Evolutionary conservation across 139 green algal species (phyloP), one percentile per base, ranked within the genome.

Genomic region (Chlamydomonas urium): DNA sequence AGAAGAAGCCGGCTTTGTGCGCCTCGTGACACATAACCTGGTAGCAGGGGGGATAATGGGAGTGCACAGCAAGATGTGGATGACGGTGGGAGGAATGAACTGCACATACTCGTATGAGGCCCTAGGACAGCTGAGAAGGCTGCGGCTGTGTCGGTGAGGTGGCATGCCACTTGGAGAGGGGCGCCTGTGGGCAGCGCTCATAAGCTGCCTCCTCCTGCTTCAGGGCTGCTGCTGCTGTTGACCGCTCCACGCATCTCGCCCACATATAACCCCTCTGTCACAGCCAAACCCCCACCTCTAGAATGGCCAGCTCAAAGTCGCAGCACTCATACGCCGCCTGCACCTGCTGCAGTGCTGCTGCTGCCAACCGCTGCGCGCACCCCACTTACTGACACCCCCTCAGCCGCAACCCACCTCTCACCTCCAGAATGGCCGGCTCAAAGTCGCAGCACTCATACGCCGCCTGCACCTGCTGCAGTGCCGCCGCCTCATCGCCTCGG

Each of bases 1-100:
- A 14, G 29, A 36, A 63, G 6, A 34, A 21, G 10, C 53, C 53
- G 6, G 53, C 53, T 26, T 63, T 63, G 53, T 8, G 17, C 29
- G 53, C 53, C 53, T 63, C 53, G 6, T 63, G 53, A 21, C 53
- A 63, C 53, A 63, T 63, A 63, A 63, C 53, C 53, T 63, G 53
- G 6, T 36, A 63, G 24, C 21, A 63, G 10, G 14, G 42, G 14
- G 14, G 14, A 50, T 14, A 14, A 8, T 24, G 14, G 10, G 14
- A 50, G 42, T 50, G 42, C 42, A 8, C 42, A 50, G 42, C 10
- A 50, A 50, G 14, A 24, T 50, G 42, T 14, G 42, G 42, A 14
- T 8, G 10, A 24, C 42, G 14, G 8, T 50, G 10, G 10, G 14
- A 50, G 14, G 14, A 14, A 24, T 50, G 42, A 8, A 24, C 42